Percentiles rank a stretch among this genome's conserved stretches.
Conservation (phyloP, 1,284 basidiomycete genomes). For the Peniophora sp. region DNA sequence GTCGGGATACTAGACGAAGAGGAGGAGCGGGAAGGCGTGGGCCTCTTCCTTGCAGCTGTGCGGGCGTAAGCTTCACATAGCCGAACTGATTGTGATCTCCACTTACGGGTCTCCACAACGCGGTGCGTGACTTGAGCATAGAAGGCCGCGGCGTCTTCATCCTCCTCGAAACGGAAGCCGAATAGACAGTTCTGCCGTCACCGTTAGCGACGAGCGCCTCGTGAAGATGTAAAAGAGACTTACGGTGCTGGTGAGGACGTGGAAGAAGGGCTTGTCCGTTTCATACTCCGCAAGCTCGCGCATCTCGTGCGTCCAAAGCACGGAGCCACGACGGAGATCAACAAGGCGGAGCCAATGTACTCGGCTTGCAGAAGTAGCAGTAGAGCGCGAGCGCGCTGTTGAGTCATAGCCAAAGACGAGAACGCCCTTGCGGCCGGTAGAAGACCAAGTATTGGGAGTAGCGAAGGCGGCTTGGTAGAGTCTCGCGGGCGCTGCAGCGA, state of each 20-base stretch:
- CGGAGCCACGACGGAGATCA: conserved; percentile 62
- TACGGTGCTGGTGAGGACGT: conserved; percentile 81
- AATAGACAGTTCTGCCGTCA: conserved; percentile 62
- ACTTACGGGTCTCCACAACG: conserved; percentile 24
- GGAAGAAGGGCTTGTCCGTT: conserved; percentile 89
- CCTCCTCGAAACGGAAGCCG: conserved; percentile 66
- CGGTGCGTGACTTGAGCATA: conserved; percentile 42
- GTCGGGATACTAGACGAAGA: neutral
- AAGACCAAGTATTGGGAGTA: conserved; percentile 54
- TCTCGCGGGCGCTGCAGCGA: conserved; percentile 26
- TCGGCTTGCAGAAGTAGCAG: neutral
- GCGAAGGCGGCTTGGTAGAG: conserved; percentile 50
- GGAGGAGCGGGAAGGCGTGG: neutral
- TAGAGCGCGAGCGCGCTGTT: conserved; percentile 19
- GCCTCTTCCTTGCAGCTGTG: neutral
- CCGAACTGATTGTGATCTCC: neutral
- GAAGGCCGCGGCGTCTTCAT: conserved; percentile 51
- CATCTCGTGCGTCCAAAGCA: conserved; percentile 86
- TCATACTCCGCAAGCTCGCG: conserved; percentile 77
- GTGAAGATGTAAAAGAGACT: conserved; percentile 19
- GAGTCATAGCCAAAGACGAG: conserved; percentile 63
- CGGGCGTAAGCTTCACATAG: neutral
- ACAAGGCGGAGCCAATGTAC: conserved; percentile 69
- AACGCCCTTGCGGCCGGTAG: conserved; percentile 63
- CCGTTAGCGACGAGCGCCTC: neutral